Conservation (phyloP, 345 rosid genomes). For the Dipteronia dyeriana region DNA sequence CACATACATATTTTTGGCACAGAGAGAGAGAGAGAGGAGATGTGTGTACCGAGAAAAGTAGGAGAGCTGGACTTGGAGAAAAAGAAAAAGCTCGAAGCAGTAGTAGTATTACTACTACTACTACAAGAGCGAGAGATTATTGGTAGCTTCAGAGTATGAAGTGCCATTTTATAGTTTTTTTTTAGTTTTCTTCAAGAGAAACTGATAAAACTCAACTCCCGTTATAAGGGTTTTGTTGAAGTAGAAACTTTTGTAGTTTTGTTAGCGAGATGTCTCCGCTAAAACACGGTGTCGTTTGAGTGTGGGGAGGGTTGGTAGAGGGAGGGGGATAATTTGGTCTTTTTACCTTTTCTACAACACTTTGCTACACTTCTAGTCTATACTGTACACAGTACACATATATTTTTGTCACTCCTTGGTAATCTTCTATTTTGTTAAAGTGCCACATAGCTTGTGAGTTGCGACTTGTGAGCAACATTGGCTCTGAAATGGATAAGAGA, state of each 20-base stretch:
- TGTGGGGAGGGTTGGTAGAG: neutral
- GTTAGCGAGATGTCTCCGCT: too few species aligned
- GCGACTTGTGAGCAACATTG: neutral
- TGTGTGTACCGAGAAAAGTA: constrained; percentile 33
- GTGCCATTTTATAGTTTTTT: constrained; percentile 37
- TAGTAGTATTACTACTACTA: constrained; percentile 1
- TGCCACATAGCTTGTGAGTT: too few species aligned
- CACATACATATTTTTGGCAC: neutral
- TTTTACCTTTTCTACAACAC: neutral
- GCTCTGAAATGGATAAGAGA: constrained; percentile 38
- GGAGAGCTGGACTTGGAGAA: constrained; percentile 38
- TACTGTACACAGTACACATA: too few species aligned
- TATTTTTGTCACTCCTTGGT: too few species aligned
- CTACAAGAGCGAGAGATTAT: constrained; percentile 30
- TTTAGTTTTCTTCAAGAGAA: neutral
- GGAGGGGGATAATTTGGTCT: neutral
- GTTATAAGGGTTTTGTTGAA: neutral
- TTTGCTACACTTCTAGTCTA: neutral
- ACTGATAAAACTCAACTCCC: neutral
- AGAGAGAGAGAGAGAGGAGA: neutral
- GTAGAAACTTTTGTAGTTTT: neutral
- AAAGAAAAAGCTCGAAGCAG: constrained; percentile 27
- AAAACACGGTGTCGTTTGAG: neutral
- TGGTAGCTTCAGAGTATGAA: constrained; percentile 45
- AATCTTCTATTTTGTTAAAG: too few species aligned